Base-by-base conservation (phyloP, 2,329 filamentous ascomycete species). In the Diaporthe sp. region DNA sequence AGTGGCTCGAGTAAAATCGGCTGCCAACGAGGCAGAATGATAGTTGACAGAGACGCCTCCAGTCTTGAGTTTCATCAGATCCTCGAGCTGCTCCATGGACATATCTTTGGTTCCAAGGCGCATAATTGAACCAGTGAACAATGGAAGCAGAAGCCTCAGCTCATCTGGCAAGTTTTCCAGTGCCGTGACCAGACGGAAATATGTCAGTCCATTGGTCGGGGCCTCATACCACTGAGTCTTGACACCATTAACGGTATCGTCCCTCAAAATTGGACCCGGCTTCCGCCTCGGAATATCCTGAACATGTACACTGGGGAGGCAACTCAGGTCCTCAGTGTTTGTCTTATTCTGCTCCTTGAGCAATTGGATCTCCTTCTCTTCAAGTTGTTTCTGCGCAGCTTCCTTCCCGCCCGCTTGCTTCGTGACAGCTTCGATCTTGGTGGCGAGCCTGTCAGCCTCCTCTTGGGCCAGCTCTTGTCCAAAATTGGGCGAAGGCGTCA, bases 11-110 rank as follows among this genome's bases (percentile, higher is more conserved):
- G 89, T 88, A 72, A 94, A 91, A 77, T 96, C 91, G 1, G 89
- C 89, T 0, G 96, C 95, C 3, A 92, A 95, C 0, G 96, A 91
- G 0, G 93, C 92, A n/a, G 93, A 91, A 84, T 97, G 94, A 78
- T 98, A 96, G 1, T 93, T 92, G 22, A 97, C 92, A 3, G 92
- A 94, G 50, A 99, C 90, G 13, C 97, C 97, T 28, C 97, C 97
- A 1, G 97, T 98, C 86, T 97, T 97, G 40, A 98, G 89, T 83
- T 98, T 98, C 83, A 99, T 98, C 72, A 96, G 85, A 80, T 98
- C 97, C 83, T 99, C 97, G 69, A 98, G 90, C 82, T 98, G 92
- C 82, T 98, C 97, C 93, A 98, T 98, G 0, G 92, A 92, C 88
- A 94, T 94, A 75, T 92, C 90, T 79, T 93, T 94, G 3, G 96